These are phyloP conservation scores for Rhizophagus clarus DNA, from an alignment of 192 early-diverging fungal species.

Conservation along the genomic window DNA sequence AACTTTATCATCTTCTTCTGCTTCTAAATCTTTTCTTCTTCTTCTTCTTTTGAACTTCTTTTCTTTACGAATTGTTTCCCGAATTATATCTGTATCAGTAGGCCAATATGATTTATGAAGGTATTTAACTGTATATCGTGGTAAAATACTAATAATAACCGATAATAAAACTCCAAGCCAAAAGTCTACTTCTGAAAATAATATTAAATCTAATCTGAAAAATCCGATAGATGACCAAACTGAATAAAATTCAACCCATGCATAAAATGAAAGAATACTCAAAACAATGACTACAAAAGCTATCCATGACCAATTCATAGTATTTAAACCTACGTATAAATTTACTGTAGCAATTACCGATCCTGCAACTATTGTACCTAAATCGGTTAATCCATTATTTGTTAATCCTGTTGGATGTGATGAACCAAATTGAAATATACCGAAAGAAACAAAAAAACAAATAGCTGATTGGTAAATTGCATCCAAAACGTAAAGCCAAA, in stretches of 20 bases:
- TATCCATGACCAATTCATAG: conserved; percentile 77
- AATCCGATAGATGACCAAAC: conserved; percentile 48
- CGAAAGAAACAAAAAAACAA: conserved; percentile 67
- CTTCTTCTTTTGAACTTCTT: not conserved
- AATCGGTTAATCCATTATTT: conserved; percentile 62
- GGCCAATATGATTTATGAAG: conserved; percentile 71
- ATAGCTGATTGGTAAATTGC: conserved; percentile 73
- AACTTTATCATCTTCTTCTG: conserved; percentile 15
- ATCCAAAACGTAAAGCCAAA: conserved; percentile 76
- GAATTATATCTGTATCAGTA: conserved; percentile 82
- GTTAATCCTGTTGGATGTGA: conserved; percentile 47
- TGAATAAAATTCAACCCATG: conserved; percentile 44
- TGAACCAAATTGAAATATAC: conserved; percentile 50
- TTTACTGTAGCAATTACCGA: conserved; percentile 75
- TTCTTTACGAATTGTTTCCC: conserved; percentile 61
- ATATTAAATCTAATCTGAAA: conserved; percentile 53
- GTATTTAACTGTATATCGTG: conserved; percentile 71
- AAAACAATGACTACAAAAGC: conserved; percentile 53
- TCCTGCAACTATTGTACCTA: conserved; percentile 77
- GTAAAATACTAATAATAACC: conserved; percentile 67
- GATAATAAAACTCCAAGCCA: conserved; percentile 70
- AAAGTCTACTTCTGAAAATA: conserved; percentile 67
- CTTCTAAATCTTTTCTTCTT: not conserved
- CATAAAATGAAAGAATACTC: conserved; percentile 43
- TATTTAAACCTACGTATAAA: conserved; percentile 74